These are phyloP conservation scores for Skeletonema menzelii DNA, from an alignment of 108 stramenopile species.

Conservation along the genomic window DNA sequence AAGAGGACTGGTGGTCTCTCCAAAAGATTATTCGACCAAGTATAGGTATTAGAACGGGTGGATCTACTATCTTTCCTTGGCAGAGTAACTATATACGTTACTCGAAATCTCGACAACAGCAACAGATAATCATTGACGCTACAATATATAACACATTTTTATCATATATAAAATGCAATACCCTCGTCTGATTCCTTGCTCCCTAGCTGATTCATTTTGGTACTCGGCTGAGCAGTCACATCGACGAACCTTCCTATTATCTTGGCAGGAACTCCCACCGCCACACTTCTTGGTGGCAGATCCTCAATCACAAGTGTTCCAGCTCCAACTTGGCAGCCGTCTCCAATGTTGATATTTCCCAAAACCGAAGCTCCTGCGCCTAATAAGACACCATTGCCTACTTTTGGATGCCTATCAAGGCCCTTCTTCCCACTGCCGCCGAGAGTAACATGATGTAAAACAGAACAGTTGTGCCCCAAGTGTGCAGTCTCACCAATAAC, in stretches of 20 bases:
- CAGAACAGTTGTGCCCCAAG: slow-evolving; percentile 80
- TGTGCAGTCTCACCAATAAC: slow-evolving; percentile 88
- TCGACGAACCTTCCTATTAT: slow-evolving; percentile 76
- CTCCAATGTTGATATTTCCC: slow-evolving; percentile 75
- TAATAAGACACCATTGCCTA: slow-evolving; percentile 80
- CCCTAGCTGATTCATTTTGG: slow-evolving; percentile 70
- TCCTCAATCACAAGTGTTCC: slow-evolving; percentile 80
- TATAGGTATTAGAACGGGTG: slow-evolving; percentile 76
- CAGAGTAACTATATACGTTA: too few relatives aligned
- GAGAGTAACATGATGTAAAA: slow-evolving; percentile 85
- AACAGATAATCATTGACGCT: neutral
- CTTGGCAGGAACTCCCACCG: slow-evolving; percentile 59
- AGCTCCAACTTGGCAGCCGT: slow-evolving; percentile 74
- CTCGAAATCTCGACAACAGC: too few relatives aligned
- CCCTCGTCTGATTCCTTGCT: slow-evolving; percentile 39
- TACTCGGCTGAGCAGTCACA: slow-evolving; percentile 66
- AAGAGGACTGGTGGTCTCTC: slow-evolving; percentile 94
- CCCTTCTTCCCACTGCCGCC: slow-evolving; percentile 84
- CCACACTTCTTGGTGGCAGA: slow-evolving; percentile 57
- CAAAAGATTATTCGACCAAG: slow-evolving; percentile 98
- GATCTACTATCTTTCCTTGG: too few relatives aligned
- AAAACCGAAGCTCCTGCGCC: slow-evolving; percentile 85
- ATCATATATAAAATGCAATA: slow-evolving; percentile 14
- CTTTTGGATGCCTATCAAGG: slow-evolving; percentile 87
- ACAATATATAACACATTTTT: neutral